These are phyloP conservation scores for Globisporangium paroecandrum DNA, from an alignment of 352 stramenopile genomes.

Conservation along the genomic window DNA sequence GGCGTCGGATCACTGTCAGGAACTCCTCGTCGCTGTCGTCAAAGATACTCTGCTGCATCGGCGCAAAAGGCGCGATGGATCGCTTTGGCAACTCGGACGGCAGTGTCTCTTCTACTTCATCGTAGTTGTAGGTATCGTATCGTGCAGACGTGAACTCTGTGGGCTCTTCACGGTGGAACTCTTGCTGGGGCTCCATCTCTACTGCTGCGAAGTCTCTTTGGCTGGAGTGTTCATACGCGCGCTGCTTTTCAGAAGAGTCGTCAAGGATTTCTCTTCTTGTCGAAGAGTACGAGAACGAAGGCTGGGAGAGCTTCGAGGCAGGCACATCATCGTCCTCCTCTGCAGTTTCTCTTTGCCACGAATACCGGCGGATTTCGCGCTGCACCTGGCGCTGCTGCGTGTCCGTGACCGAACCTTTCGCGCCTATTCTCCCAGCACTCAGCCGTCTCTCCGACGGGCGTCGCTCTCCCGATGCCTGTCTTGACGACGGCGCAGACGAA, in stretches of 20 bases:
- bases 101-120: not conserved
- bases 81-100: slow-evolving; percentile 3
- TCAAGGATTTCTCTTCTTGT: not conserved
- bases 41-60: slow-evolving; percentile 10
- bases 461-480: not conserved
- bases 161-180: not conserved
- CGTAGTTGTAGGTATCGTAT: not conserved
- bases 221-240: not conserved
- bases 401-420: slow-evolving; percentile 1
- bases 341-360: slow-evolving; percentile 6
- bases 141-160: not conserved
- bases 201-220: not conserved
- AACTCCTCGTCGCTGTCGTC: slow-evolving; percentile 24
- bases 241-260: not conserved
- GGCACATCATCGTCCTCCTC: not conserved
- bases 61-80: slow-evolving; percentile 10
- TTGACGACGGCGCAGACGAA: not conserved
- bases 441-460: not conserved
- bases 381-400: slow-evolving; percentile 11
- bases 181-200: not conserved
- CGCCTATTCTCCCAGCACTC: not conserved
- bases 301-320: not conserved
- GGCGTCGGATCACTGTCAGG: slow-evolving; percentile 12
- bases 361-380: slow-evolving; percentile 11
- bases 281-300: not conserved